A percentile compares a stretch with the other conserved stretches of the same genome.
Evolutionary conservation across 208 protist species (phyloP).

Genomic region (Leishmania mexicana): DNA sequence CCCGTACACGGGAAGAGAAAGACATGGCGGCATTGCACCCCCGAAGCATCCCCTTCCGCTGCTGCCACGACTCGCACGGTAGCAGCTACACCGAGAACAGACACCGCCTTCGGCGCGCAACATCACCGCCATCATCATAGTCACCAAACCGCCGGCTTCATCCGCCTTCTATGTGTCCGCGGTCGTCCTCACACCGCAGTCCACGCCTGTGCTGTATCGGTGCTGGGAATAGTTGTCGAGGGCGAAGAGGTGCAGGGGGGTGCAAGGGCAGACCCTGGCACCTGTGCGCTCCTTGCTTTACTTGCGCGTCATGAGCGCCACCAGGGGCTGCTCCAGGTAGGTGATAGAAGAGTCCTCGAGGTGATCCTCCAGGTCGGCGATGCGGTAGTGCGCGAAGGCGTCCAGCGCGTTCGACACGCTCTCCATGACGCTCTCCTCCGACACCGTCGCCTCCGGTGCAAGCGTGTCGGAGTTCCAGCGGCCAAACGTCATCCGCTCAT

Average conservation of each 20-base stretch:
- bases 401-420: conserved; percentile 73
- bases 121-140: neutral
- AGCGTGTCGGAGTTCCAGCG: conserved; percentile 84
- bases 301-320: conserved; percentile 47
- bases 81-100: neutral
- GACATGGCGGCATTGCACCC: neutral
- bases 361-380: conserved; percentile 89
- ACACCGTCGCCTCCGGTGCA: conserved; percentile 43
- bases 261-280: neutral
- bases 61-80: neutral
- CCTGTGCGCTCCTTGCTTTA: neutral
- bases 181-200: neutral
- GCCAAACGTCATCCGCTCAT: conserved; percentile 55
- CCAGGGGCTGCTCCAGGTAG: conserved; percentile 76
- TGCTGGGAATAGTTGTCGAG: neutral
- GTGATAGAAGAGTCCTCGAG: conserved; percentile 78
- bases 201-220: too few relatives aligned
- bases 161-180: neutral
- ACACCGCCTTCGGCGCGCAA: neutral
- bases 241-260: neutral
- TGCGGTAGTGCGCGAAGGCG: conserved; percentile 71
- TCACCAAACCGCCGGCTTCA: neutral
- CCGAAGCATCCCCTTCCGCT: neutral
- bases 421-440: conserved; percentile 52
- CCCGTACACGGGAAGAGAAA: neutral